Evolutionary conservation across 129 eudicot species (phyloP), one percentile per base, ranked within the genome.

Genomic region (Ambrosia trifida): DNA sequence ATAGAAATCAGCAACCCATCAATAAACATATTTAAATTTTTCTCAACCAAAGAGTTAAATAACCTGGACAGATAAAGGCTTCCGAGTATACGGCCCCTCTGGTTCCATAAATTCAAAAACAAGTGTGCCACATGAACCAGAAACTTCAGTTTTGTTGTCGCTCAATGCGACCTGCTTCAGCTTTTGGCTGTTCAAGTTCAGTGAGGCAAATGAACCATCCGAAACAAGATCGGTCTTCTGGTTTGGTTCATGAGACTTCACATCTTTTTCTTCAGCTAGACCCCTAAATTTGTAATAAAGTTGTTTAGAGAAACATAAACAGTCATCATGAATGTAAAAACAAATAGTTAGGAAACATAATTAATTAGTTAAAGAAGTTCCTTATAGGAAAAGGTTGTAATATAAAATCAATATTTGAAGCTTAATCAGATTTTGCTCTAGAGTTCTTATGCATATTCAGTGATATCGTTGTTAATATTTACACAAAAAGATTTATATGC

Each of bases 51-150:
- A 47, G 36, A 24, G 57, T 28, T 57, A 69, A 74, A 59, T 76
- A 80, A 79, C 96, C 95, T 83, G 85, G 36, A 74, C 83, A 68
- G 80, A n/a, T 43, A 88, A 70, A 17, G 97, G 87, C 78, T 50
- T 50, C 18, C 97, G 87, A 8, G 9, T 6, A 81, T 76, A 35
- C 1, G 97, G 97, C 52, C 63, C 82, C 33, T 83, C 90, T 16
- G 41, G 73, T 40, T 91, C 97, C 78, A 88, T 61, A 72, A 69
- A 88, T 67, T 88, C 86, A 73, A 82, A 85, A 40, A 51, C 52
- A 14, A 80, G 75, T 6, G 1, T 18, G 17, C 80, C 87, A 59
- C 64, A 84, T 16, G 81, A 65, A 66, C 11, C 24, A 66, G 30
- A 36, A 36, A 10, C 68, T 16, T 35, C 31, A 62, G 45, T 36